A percentile compares a stretch with the other conserved stretches of the same genome.
Conservation (phyloP, 1,284 basidiomycete genomes). For the Cutaneotrichosporon sp. region DNA sequence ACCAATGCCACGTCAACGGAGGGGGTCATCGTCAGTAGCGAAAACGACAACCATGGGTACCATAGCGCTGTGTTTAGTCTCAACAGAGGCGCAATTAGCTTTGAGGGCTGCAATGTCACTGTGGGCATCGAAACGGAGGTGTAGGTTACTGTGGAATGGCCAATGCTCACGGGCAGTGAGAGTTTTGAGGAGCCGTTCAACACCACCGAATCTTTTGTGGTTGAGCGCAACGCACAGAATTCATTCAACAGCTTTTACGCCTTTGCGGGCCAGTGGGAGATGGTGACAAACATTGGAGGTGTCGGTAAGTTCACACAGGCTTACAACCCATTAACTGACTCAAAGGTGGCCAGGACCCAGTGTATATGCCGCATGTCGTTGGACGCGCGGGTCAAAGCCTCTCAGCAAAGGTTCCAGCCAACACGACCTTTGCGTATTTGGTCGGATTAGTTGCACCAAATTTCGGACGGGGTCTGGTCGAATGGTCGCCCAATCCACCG, state of each 20-base stretch:
- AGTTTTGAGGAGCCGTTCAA: background rate
- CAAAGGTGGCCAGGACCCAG: background rate
- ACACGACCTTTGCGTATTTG: slow-evolving; percentile 2
- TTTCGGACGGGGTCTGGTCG: background rate
- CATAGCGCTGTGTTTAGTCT: background rate
- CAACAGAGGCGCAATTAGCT: background rate
- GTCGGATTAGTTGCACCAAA: background rate
- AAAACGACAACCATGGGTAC: background rate
- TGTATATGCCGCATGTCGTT: background rate
- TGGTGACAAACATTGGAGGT: background rate
- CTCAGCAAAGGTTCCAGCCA: background rate
- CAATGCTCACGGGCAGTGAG: background rate
- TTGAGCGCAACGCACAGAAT: background rate
- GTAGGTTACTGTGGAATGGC: background rate
- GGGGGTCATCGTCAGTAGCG: background rate
- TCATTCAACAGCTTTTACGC: background rate
- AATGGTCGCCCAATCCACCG: background rate
- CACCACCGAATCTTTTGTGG: background rate
- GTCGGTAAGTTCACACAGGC: background rate
- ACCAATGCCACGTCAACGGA: background rate
- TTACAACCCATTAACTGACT: too few relatives aligned
- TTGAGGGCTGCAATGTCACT: background rate
- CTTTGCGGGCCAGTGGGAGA: background rate
- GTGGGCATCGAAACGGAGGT: background rate
- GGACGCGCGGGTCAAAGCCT: background rate